Conservation (phyloP, 176 grass and related monocot genomes). For the maize (Zea mays) region DNA sequence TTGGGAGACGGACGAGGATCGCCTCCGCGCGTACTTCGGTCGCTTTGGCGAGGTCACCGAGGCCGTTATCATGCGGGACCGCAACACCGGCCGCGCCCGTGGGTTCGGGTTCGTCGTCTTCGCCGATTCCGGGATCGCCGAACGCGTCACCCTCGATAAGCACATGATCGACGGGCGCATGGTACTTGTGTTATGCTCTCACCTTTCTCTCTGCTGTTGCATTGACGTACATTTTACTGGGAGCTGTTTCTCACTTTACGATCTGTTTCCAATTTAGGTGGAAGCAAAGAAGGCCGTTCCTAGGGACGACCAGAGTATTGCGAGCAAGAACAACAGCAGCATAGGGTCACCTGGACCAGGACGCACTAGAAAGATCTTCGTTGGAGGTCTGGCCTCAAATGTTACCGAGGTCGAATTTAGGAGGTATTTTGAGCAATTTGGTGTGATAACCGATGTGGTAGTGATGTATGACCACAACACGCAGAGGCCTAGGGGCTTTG, state of each 20-base stretch:
- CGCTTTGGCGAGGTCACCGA: constrained; percentile 91
- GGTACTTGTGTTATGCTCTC: constrained; percentile 43
- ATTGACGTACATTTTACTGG: constrained; percentile 35
- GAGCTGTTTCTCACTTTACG: constrained; percentile 26
- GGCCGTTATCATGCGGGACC: constrained; percentile 89
- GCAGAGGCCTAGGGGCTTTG: constrained; percentile 88
- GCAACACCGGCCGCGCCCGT: constrained; percentile 84
- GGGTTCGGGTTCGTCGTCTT: constrained; percentile 96
- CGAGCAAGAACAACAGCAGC: constrained; percentile 66
- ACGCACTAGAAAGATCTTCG: constrained; percentile 93
- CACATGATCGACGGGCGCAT: constrained; percentile 96
- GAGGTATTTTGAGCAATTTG: constrained; percentile 93
- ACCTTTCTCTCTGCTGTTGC: background rate
- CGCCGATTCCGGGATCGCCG: constrained; percentile 55
- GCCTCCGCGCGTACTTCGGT: constrained; percentile 80
- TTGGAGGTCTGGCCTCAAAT: constrained; percentile 80
- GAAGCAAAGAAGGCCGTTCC: constrained; percentile 96
- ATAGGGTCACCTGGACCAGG: constrained; percentile 66
- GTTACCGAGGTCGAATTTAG: constrained; percentile 87
- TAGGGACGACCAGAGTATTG: constrained; percentile 76
- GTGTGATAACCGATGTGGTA: constrained; percentile 81
- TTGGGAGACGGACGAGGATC: constrained; percentile 94
- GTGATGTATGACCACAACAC: constrained; percentile 98
- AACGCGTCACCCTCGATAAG: constrained; percentile 83
- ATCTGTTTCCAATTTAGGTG: constrained; percentile 51